phyloP scores from a whole-genome alignment of 192 early-diverging fungal species.

The Diversispora epigaea region DNA sequence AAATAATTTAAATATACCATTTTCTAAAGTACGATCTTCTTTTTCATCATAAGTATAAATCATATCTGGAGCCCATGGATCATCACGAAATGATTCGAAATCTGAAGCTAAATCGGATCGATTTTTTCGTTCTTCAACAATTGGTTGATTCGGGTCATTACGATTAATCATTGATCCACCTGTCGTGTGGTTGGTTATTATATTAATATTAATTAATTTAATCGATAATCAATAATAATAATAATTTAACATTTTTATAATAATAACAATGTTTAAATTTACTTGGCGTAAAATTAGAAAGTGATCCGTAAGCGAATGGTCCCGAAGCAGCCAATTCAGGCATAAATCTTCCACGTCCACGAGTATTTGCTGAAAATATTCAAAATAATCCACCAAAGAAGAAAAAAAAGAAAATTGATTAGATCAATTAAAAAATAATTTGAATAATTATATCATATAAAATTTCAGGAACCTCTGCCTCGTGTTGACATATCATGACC shows the following conservation, averaged over 20 bases:
- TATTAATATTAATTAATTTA: not conserved
- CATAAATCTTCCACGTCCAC: not conserved
- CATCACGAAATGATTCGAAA: constrained; percentile 18
- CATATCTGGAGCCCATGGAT: constrained; percentile 23
- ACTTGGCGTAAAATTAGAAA: not conserved
- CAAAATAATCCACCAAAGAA: not conserved
- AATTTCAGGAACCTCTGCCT: no score
- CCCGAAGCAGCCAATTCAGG: not conserved
- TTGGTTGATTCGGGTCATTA: not conserved
- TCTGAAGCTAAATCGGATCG: not conserved
- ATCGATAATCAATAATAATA: not conserved
- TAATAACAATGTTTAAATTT: not conserved
- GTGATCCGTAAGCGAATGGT: not conserved
- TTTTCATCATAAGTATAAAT: constrained; percentile 2
- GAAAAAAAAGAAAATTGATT: not conserved
- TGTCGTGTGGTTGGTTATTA: not conserved
- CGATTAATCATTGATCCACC: not conserved
- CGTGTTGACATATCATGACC: no score
- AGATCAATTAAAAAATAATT: no score
- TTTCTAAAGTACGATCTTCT: constrained; percentile 8
- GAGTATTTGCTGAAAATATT: not conserved
- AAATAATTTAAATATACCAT: no score
- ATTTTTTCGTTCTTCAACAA: constrained; percentile 13
- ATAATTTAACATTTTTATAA: no score
- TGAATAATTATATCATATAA: no score